Evolutionary conservation across 2,329 filamentous ascomycete species (phyloP), one percentile per base, ranked within the genome.

Genomic region (Scedosporium boydii): DNA sequence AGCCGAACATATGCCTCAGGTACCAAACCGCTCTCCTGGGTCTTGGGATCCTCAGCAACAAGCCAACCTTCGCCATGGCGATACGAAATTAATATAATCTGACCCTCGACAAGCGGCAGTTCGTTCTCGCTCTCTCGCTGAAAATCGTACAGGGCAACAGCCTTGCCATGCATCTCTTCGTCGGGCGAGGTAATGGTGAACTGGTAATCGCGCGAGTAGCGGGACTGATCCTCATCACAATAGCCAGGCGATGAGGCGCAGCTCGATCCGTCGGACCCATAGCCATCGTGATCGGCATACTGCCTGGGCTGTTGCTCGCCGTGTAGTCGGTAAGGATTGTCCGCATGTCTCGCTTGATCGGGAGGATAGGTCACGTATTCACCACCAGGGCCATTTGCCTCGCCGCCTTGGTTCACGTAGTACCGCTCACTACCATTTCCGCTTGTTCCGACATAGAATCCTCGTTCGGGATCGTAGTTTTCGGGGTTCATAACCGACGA

Each of bases 131-230:
- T 97, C 74, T 98, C 93, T 38, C 93, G 85, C 68, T 87, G 87
- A 75, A 99, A 99, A 72, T 97, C 93, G 72, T 96, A 99, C 23
- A 99, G 80, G 6, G 95, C 95, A 29, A 99, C 91, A 10, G 92
- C 93, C 72, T 96, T 96, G 58, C 95, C 95, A 71, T 97, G 93
- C 85, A 97, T 97, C 74, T 98, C 92, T 76, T 98, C 93, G 73
- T 98, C 95, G 4, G 93, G 92, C 14, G 91, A 96, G 16, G 91
- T 93, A 68, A 96, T 96, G 18, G 91, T 96, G 73, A 97, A 96
- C 69, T 96, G 90, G 73, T 96, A 97, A 74, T 96, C 91, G 67
- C 90, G 86, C 56, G 91, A 96, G 74, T 93, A 96, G 69, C 92
- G 85, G 62, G 87, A 90, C 71, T 91, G 83, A 70, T 92, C 87